Evolutionary conservation across 2,329 filamentous ascomycete species (phyloP).

Genomic region (Parastagonospora avenae): DNA sequence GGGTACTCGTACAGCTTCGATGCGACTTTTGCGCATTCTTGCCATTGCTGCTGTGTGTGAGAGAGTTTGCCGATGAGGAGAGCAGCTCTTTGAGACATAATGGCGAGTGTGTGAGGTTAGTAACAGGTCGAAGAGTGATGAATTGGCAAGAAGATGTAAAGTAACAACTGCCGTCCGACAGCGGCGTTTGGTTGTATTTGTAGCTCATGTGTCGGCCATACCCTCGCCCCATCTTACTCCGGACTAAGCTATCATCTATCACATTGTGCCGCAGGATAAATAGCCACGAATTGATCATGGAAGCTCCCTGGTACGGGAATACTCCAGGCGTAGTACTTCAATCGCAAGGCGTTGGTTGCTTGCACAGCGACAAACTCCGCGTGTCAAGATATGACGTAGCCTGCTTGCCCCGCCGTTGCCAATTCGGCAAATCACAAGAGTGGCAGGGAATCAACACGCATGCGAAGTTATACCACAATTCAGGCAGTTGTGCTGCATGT

Average conservation of each 20-base stretch:
- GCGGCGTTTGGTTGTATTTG: conserved; percentile 25
- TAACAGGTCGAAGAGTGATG: background rate
- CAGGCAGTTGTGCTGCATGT: no score
- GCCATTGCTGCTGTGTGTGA: conserved; percentile 55
- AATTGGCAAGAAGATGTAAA: background rate
- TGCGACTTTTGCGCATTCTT: conserved; percentile 42
- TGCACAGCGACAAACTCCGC: no score
- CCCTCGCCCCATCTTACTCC: conserved; percentile 27
- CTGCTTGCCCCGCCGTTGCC: no score
- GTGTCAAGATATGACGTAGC: no score
- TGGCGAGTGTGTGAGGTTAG: background rate
- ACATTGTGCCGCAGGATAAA: background rate
- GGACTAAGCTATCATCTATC: conserved; percentile 7
- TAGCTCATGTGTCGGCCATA: conserved; percentile 7
- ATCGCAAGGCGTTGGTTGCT: no score
- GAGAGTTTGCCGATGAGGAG: conserved; percentile 54
- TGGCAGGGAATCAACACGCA: no score
- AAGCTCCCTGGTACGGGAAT: no score
- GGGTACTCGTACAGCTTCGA: conserved; percentile 57
- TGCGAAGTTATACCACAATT: no score
- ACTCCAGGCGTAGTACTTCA: no score
- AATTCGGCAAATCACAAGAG: no score
- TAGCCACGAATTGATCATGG: no score
- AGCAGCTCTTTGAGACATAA: conserved; percentile 44
- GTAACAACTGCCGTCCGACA: conserved; percentile 2